Conservation (phyloP, 306 rosid species). For the Senna tora region DNA sequence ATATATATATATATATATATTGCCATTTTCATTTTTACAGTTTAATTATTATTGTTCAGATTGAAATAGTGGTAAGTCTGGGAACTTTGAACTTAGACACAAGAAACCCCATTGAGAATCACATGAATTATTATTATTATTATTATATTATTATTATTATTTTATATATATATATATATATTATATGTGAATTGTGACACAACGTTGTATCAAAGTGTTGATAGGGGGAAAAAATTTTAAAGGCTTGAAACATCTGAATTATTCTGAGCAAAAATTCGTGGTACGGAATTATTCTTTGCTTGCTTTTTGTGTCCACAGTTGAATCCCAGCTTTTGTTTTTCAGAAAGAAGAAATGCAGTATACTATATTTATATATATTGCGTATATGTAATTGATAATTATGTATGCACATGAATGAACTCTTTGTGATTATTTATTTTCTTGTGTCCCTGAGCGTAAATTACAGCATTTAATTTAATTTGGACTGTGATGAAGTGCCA, state of each 20-base stretch:
- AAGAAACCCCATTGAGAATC: constrained; percentile 47
- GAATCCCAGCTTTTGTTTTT: constrained; percentile 14
- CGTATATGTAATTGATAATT: too few species aligned
- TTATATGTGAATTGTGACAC: constrained; percentile 48
- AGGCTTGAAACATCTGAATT: constrained; percentile 41
- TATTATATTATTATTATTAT: too few species aligned
- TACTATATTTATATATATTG: background rate
- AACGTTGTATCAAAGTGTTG: constrained; percentile 41
- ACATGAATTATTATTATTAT: too few species aligned
- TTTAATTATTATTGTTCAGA: background rate
- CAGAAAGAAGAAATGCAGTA: constrained; percentile 6
- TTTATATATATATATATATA: constrained; percentile 2
- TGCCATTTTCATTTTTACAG: background rate
- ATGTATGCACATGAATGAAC: too few species aligned
- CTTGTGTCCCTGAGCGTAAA: constrained; percentile 28
- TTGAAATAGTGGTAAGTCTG: constrained; percentile 43
- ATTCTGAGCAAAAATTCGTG: constrained; percentile 41
- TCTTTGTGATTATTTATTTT: constrained; percentile 19
- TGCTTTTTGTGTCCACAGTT: constrained; percentile 28
- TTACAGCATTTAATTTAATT: constrained; percentile 18
- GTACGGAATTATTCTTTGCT: constrained; percentile 54
- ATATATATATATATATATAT: background rate
- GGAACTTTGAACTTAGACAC: constrained; percentile 49
- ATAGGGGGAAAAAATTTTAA: constrained; percentile 10
- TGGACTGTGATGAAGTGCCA: constrained; percentile 36